Conservation (phyloP, 2,329 filamentous ascomycete species). For the Alternaria incomplexa region DNA sequence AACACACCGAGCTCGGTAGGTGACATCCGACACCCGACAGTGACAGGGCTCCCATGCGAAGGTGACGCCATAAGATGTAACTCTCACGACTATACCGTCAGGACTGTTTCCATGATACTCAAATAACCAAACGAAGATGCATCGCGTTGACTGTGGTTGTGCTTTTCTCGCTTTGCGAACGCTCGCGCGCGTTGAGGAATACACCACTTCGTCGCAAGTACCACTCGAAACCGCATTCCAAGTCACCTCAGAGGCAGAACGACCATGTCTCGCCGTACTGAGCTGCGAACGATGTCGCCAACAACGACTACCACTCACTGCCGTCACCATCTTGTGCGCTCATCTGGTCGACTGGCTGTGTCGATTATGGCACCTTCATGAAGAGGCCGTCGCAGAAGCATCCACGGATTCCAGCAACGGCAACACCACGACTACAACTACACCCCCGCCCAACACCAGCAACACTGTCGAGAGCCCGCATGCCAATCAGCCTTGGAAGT, state of each 20-base stretch:
- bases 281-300: conserved; percentile 14
- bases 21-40: not conserved
- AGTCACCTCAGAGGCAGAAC: conserved; percentile 6
- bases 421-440: not conserved
- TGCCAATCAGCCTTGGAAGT: conserved; percentile 5
- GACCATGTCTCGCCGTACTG: conserved; percentile 7
- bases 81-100: not conserved
- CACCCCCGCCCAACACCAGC: not conserved
- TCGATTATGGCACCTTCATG: conserved; percentile 10
- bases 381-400: not conserved
- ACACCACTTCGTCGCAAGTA: conserved; percentile 12
- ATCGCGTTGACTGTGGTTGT: conserved; percentile 9
- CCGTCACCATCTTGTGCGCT: conserved; percentile 11
- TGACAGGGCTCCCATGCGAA: not conserved
- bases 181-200: conserved; percentile 10
- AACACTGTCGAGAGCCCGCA: not conserved
- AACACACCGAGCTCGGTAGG: conserved; percentile 2
- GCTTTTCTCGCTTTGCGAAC: conserved; percentile 9
- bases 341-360: conserved; percentile 16
- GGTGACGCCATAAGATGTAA: not conserved
- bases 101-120: not conserved
- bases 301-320: conserved; percentile 10
- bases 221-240: conserved; percentile 15
- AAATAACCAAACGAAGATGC: not conserved
- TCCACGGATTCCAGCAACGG: conserved; percentile 4